phyloP scores from a whole-genome alignment of 306 rosid species.

The Acacia confusa region DNA sequence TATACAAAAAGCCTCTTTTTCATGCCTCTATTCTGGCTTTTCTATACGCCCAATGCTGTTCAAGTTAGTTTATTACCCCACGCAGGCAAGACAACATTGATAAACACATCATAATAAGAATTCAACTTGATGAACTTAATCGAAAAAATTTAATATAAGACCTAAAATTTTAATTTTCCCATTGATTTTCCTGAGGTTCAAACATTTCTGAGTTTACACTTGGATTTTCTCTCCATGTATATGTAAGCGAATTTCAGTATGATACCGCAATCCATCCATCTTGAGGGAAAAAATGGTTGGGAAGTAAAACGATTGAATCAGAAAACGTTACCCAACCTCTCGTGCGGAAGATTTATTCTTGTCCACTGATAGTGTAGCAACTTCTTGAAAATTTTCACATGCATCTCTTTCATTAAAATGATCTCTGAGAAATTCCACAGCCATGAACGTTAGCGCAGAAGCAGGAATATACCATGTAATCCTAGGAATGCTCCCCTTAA shows the following conservation, averaged over 20 bases:
- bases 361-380: constrained; percentile 49
- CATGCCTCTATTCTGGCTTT: not conserved
- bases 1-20: too few species aligned
- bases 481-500: constrained; percentile 85
- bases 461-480: constrained; percentile 90
- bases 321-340: constrained; percentile 40
- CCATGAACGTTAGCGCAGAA: constrained; percentile 92
- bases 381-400: constrained; percentile 36
- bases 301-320: constrained; percentile 23
- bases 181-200: not conserved
- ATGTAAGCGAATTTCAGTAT: constrained; percentile 22
- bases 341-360: constrained; percentile 46
- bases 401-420: constrained; percentile 51
- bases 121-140: not conserved
- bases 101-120: not conserved
- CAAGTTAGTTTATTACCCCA: not conserved
- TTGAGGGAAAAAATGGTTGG: constrained; percentile 27
- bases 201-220: not conserved
- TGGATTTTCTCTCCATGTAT: not conserved
- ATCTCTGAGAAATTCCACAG: constrained; percentile 82
- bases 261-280: constrained; percentile 39
- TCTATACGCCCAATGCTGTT: not conserved
- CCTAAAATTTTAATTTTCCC: not conserved
- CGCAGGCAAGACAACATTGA: not conserved
- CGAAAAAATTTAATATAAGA: not conserved